Evolutionary conservation across 2,329 filamentous ascomycete genomes (phyloP).

Genomic region (Pezicula carpinea): DNA sequence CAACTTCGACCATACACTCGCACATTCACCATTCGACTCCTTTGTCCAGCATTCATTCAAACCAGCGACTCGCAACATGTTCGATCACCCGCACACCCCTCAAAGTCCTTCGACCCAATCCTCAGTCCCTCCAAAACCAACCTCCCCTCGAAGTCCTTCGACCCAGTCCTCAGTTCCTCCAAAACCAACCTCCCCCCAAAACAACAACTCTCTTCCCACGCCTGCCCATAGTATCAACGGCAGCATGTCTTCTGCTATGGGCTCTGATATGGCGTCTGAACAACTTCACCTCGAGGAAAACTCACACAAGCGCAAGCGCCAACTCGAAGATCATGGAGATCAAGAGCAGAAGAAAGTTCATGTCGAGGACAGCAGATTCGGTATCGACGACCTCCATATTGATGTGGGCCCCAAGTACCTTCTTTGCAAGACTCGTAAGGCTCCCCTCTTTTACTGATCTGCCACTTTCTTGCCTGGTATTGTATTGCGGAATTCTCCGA

Average conservation of each 20-base stretch:
- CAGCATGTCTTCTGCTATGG: conserved; percentile 27
- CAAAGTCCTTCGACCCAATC: conserved; percentile 60
- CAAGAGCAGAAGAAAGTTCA: conserved; percentile 58
- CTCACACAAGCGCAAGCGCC: conserved; percentile 59
- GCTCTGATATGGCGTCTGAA: conserved; percentile 15
- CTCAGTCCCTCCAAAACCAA: conserved; percentile 41
- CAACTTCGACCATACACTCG: conserved; percentile 10
- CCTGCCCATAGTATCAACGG: conserved; percentile 60
- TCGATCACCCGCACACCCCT: conserved; percentile 59
- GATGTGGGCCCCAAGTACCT: conserved; percentile 65
- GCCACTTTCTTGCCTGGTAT: conserved; percentile 7
- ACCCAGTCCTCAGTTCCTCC: conserved; percentile 41
- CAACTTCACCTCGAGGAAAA: conserved; percentile 40
- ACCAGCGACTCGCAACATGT: conserved; percentile 38
- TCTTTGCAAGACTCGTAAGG: conserved; percentile 63
- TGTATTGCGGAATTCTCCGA: conserved; percentile 9
- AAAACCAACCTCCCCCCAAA: conserved; percentile 46
- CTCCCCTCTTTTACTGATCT: conserved; percentile 38
- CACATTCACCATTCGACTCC: neutral
- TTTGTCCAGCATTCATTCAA: neutral
- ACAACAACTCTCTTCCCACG: conserved; percentile 46
- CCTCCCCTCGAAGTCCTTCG: conserved; percentile 51
- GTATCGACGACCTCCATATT: conserved; percentile 60
- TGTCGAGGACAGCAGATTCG: conserved; percentile 54
- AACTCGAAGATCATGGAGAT: conserved; percentile 50